Percentiles rank a stretch among this genome's conserved stretches.
Conservation (phyloP, 805 yeast genomes). For the Saccharomycopsis oosterbeekiorum region DNA sequence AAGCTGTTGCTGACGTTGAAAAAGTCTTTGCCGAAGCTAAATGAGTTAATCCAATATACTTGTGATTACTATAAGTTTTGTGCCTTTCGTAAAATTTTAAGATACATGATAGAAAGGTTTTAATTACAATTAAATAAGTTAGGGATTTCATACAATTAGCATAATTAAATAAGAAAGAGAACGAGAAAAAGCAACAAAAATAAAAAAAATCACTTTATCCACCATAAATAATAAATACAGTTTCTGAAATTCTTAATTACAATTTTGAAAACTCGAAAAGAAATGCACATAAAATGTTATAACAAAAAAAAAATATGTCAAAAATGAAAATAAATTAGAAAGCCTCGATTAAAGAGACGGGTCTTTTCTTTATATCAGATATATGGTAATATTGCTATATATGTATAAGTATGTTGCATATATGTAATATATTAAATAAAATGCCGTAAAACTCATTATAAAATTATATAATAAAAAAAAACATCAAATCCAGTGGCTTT, state of each 20-base stretch:
- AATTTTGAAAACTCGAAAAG: background rate
- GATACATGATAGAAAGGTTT: background rate
- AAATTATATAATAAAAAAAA: background rate
- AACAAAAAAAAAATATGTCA: background rate
- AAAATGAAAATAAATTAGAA: background rate
- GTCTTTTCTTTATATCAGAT: background rate
- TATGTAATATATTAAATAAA: background rate
- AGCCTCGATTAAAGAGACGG: background rate
- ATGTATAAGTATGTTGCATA: background rate
- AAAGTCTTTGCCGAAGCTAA: conserved; percentile 46
- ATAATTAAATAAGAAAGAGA: too few species aligned
- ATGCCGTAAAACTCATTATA: background rate
- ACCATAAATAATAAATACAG: too few species aligned
- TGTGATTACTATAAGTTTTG: background rate
- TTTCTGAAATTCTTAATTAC: too few species aligned
- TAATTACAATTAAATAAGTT: background rate
- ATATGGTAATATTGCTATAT: background rate
- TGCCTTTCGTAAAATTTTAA: background rate
- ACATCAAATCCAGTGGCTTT: too few species aligned
- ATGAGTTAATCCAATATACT: background rate
- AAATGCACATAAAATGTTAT: background rate
- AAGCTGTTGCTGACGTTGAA: conserved; percentile 89
- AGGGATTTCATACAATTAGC: too few species aligned
- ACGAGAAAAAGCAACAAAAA: too few species aligned
- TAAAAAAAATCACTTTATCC: too few species aligned